Evolutionary conservation across 345 rosid genomes (phyloP).

Genomic region (Citrus glauca): DNA sequence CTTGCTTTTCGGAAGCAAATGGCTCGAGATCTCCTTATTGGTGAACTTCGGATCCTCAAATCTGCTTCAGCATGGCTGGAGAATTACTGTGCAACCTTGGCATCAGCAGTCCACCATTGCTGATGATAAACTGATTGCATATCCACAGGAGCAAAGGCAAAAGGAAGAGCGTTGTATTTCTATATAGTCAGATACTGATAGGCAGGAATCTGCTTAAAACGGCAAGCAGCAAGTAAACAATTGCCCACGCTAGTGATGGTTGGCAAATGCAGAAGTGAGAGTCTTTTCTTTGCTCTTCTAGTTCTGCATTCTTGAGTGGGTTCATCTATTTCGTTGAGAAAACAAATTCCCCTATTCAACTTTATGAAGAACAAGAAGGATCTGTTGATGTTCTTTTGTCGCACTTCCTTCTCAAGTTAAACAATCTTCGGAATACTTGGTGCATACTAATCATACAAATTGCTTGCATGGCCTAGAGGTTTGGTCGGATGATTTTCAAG

Average conservation of each 20-base stretch:
- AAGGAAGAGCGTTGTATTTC: not conserved
- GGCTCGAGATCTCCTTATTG: slow-evolving; percentile 64
- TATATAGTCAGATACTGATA: not conserved
- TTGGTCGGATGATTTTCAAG: no score
- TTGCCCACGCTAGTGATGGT: not conserved
- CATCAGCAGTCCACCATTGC: not conserved
- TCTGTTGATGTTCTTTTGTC: not conserved
- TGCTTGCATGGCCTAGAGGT: no score
- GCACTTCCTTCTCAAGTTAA: not conserved
- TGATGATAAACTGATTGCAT: not conserved
- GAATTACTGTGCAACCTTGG: slow-evolving; percentile 47
- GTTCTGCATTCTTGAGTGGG: not conserved
- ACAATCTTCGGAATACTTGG: not conserved
- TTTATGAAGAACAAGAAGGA: not conserved
- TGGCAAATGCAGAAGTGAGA: not conserved
- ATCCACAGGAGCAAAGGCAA: not conserved
- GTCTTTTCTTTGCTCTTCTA: not conserved
- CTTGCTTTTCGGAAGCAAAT: slow-evolving; percentile 41
- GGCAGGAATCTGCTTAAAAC: not conserved
- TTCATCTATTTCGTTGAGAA: not conserved
- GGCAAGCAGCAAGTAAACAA: not conserved
- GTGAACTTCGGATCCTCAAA: slow-evolving; percentile 66
- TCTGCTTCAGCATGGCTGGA: slow-evolving; percentile 70
- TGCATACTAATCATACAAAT: no score
- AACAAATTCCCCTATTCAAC: not conserved